phyloP scores from a whole-genome alignment of 768 basidiomycete genomes.

The Rhodosporidiobolus sp. region DNA sequence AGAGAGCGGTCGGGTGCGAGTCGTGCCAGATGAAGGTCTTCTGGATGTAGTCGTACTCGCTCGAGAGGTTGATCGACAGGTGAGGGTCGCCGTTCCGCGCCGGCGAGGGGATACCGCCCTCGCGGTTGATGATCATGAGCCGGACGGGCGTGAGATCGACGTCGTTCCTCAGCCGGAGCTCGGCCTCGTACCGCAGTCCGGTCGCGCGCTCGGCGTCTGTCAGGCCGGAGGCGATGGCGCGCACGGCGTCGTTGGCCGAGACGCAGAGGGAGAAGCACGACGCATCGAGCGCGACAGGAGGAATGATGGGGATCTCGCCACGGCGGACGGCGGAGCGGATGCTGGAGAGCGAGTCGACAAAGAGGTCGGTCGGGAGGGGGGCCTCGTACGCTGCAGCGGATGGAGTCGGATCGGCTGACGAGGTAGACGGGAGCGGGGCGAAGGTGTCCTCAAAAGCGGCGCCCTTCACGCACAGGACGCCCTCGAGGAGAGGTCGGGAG shows the following conservation, averaged over 20 bases:
- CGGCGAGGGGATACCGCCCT: conserved; percentile 96
- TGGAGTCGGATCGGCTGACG: conserved; percentile 49
- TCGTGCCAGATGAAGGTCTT: conserved; percentile 82
- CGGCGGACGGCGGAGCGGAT: conserved; percentile 84
- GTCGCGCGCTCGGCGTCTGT: conserved; percentile 51
- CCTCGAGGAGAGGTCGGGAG: conserved; percentile 82
- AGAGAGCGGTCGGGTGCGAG: conserved; percentile 76
- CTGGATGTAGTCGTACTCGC: conserved; percentile 79
- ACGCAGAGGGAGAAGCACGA: conserved; percentile 81
- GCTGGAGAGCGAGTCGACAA: conserved; percentile 72
- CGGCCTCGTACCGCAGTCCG: conserved; percentile 32
- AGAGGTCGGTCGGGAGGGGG: conserved; percentile 54
- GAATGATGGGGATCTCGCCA: conserved; percentile 92
- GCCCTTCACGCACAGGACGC: conserved; percentile 62
- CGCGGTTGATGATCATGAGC: conserved; percentile 93
- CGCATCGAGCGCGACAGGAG: conserved; percentile 88
- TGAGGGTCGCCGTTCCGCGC: conserved; percentile 92
- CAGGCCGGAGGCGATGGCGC: conserved; percentile 84
- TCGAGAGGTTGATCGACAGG: conserved; percentile 86
- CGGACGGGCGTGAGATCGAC: conserved; percentile 88
- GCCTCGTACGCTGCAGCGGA: conserved; percentile 57
- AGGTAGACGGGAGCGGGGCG: conserved; percentile 34
- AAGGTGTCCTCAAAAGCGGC: conserved; percentile 36
- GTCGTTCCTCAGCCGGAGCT: conserved; percentile 45
- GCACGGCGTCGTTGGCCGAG: conserved; percentile 81